These are phyloP conservation scores for Penicillium cosmopolitanum DNA, from an alignment of 495 filamentous ascomycete species.

Conservation along the genomic window DNA sequence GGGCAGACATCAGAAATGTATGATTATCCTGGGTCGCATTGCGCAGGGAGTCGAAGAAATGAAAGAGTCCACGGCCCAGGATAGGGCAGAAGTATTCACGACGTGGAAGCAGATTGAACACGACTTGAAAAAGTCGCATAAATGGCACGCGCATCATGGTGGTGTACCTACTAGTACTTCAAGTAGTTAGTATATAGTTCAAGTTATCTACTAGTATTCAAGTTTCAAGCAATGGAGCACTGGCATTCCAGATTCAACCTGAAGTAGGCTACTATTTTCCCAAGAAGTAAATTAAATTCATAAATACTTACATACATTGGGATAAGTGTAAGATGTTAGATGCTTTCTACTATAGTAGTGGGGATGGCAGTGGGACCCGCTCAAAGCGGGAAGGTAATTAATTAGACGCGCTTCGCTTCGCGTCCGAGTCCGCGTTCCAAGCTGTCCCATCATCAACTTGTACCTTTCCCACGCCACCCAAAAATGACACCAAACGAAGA, in stretches of 20 bases:
- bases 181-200: too few species aligned
- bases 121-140: background rate
- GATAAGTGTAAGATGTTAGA: too few species aligned
- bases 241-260: too few species aligned
- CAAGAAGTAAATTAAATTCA: too few species aligned
- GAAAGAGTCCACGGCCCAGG: conserved; percentile 17
- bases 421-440: conserved; percentile 21
- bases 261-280: too few species aligned
- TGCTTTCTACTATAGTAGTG: background rate
- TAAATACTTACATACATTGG: too few species aligned
- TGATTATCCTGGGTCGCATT: conserved; percentile 26
- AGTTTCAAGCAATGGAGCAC: too few species aligned
- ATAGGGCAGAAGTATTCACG: conserved; percentile 22
- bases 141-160: background rate
- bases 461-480: background rate
- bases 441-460: conserved; percentile 9
- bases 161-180: background rate
- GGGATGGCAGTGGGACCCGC: background rate
- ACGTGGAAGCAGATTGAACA: conserved; percentile 26
- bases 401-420: conserved; percentile 37
- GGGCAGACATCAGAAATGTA: conserved; percentile 20
- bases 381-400: conserved; percentile 38
- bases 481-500: conserved; percentile 37
- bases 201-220: too few species aligned
- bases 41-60: conserved; percentile 31